Evolutionary conservation across 2,329 filamentous ascomycete genomes (phyloP).

Genomic region (Conoideocrella luteorostrata): DNA sequence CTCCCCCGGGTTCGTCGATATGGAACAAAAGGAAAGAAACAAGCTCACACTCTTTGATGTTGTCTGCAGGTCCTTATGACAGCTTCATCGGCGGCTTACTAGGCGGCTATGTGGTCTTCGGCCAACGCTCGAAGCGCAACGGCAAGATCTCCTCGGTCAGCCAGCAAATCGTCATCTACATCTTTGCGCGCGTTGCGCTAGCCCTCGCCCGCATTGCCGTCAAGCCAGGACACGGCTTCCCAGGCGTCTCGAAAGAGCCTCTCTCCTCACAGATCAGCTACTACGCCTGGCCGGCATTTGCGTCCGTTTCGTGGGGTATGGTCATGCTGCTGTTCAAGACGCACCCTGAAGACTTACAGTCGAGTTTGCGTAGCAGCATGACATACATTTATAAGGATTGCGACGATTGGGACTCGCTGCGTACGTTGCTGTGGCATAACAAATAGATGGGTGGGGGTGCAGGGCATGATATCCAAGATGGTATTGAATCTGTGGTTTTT

Average conservation of each 20-base stretch:
- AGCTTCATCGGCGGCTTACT: slow-evolving; percentile 79
- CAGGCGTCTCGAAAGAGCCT: slow-evolving; percentile 42
- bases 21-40: background rate
- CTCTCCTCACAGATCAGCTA: slow-evolving; percentile 47
- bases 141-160: slow-evolving; percentile 73
- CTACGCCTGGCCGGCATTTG: slow-evolving; percentile 90
- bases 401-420: slow-evolving; percentile 80
- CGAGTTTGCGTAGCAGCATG: slow-evolving; percentile 91
- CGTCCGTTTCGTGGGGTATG: slow-evolving; percentile 80
- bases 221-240: slow-evolving; percentile 51
- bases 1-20: too few species aligned
- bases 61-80: slow-evolving; percentile 59
- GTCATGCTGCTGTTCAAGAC: slow-evolving; percentile 95
- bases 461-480: too few species aligned
- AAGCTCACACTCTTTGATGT: slow-evolving; percentile 18
- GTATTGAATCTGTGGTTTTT: too few species aligned
- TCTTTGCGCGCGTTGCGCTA: slow-evolving; percentile 85
- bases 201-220: slow-evolving; percentile 79
- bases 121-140: slow-evolving; percentile 52
- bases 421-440: slow-evolving; percentile 84
- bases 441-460: slow-evolving; percentile 39
- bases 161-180: slow-evolving; percentile 97
- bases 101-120: slow-evolving; percentile 91
- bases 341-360: slow-evolving; percentile 86
- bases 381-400: slow-evolving; percentile 91